Percentiles rank a stretch among this genome's conserved stretches.
phyloP scores from a whole-genome alignment of 2,329 filamentous ascomycete species.

The Cladophialophora carrionii region DNA sequence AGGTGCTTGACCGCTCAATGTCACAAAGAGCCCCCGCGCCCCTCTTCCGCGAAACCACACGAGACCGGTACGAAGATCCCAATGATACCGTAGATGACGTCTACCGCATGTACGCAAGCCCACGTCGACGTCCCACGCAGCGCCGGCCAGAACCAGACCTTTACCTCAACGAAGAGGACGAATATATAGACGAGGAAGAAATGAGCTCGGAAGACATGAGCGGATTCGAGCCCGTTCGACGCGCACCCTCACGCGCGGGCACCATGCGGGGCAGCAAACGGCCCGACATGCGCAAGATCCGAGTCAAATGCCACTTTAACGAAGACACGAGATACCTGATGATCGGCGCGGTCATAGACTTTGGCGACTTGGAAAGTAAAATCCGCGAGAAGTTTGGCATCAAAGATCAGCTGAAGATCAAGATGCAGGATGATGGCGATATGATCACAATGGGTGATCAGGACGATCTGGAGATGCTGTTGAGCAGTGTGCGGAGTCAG shows the following conservation, averaged over 20 bases:
- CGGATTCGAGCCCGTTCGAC: slow-evolving; percentile 33
- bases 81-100: slow-evolving; percentile 51
- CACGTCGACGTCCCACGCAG: slow-evolving; percentile 26
- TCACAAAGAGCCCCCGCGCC: slow-evolving; percentile 37
- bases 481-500: slow-evolving; percentile 68
- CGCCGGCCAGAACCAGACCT: slow-evolving; percentile 52
- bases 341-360: slow-evolving; percentile 66
- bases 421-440: slow-evolving; percentile 84
- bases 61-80: slow-evolving; percentile 43
- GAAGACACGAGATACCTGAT: slow-evolving; percentile 93
- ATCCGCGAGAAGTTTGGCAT: slow-evolving; percentile 87
- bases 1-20: slow-evolving; percentile 41
- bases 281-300: slow-evolving; percentile 74
- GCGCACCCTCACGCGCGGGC: slow-evolving; percentile 22
- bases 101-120: slow-evolving; percentile 41
- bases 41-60: slow-evolving; percentile 42
- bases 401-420: slow-evolving; percentile 67
- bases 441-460: slow-evolving; percentile 98
- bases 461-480: slow-evolving; percentile 89
- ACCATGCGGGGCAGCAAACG: slow-evolving; percentile 40
- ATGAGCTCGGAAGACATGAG: slow-evolving; percentile 29
- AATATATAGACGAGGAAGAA: slow-evolving; percentile 78
- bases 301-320: slow-evolving; percentile 84
- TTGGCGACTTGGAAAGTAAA: slow-evolving; percentile 74
- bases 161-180: slow-evolving; percentile 69